These are phyloP conservation scores for Primulina eburnea DNA, from an alignment of 257 asterid genomes.

Conservation along the genomic window DNA sequence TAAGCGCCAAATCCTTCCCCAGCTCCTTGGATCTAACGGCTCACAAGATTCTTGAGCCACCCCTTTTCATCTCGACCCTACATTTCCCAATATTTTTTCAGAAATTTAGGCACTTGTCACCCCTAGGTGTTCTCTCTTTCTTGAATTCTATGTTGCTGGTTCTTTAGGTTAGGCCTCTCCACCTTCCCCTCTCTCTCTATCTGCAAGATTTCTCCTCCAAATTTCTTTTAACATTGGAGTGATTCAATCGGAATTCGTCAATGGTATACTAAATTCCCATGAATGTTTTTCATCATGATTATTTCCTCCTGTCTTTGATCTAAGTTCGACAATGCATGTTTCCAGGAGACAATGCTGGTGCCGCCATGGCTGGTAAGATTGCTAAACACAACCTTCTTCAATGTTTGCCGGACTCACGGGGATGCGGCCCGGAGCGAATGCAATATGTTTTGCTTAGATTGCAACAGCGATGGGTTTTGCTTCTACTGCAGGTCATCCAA, in stretches of 20 bases:
- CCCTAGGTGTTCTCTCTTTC: conserved; percentile 30
- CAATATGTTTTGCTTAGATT: conserved; percentile 72
- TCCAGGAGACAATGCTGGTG: conserved; percentile 45
- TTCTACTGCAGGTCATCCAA: conserved; percentile 67
- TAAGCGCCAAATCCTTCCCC: too few relatives aligned
- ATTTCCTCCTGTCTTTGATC: background rate
- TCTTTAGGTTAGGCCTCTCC: conserved; percentile 43
- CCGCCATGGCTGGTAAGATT: conserved; percentile 73
- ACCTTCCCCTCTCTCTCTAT: conserved; percentile 13
- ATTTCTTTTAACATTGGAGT: conserved; percentile 28
- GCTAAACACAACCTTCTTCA: conserved; percentile 51
- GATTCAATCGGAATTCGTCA: conserved; percentile 16
- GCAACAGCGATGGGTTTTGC: conserved; percentile 57
- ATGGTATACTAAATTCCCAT: conserved; percentile 25
- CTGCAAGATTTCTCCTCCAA: conserved; percentile 10
- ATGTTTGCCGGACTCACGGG: conserved; percentile 54
- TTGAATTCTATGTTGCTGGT: conserved; percentile 49
- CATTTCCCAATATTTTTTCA: too few relatives aligned
- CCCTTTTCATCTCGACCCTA: too few relatives aligned
- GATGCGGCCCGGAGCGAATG: conserved; percentile 67
- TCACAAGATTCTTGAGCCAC: too few relatives aligned
- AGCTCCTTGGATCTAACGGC: too few relatives aligned
- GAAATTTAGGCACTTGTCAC: too few relatives aligned
- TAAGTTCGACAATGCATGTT: background rate
- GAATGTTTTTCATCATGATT: background rate